Base-by-base conservation (phyloP, 305 asterid species). In the Rubia tinctorum region DNA sequence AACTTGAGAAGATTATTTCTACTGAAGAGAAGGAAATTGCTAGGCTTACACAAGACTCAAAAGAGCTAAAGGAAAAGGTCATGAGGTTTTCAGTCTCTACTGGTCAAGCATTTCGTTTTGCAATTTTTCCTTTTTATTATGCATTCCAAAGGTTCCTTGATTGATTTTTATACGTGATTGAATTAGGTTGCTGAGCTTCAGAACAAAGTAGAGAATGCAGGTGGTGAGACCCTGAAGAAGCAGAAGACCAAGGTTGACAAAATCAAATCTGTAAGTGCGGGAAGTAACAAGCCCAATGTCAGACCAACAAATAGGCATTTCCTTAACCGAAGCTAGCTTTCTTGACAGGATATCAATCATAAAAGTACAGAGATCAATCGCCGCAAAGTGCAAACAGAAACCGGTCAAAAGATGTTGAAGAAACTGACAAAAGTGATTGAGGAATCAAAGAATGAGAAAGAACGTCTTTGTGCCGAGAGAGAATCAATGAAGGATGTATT, bases 131-230 rank as follows among this genome's bases (percentile, higher is more conserved):
- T 61, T 53, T 22, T 42, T 25, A 15, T 42, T 27, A 22, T n/a
- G 44, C 39, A 53, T n/a, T 27, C 43, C 34, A 8, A 6, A 10
- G 23, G 14, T 67, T 68, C 23, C 55, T 70, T 65, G n/a, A 40
- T 61, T 77, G 39, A 78, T 47, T 63, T 76, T 15, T 9, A 17
- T 42, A 6, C 55, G 71, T 74, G 60, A 72, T 63, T 53, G 17
- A 53, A 17, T 53, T 75, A 95, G 98, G 97, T 92, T 55, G 71
- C 75, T 74, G 93, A 87, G 81, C 97, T 95, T 79, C 99, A 95
- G 86, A 87, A 78, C 49, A 92, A 88, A 83, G 88, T 95, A 25
- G 99, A 95, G 85, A 92, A 89, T 85, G 99, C 98, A 44, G 99
- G 99, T 56, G 99, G 99, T 22, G 98, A 88, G 78, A 87, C 78